phyloP scores from a whole-genome alignment of 805 yeast species.

The Diddensiella caesifluorescens region DNA sequence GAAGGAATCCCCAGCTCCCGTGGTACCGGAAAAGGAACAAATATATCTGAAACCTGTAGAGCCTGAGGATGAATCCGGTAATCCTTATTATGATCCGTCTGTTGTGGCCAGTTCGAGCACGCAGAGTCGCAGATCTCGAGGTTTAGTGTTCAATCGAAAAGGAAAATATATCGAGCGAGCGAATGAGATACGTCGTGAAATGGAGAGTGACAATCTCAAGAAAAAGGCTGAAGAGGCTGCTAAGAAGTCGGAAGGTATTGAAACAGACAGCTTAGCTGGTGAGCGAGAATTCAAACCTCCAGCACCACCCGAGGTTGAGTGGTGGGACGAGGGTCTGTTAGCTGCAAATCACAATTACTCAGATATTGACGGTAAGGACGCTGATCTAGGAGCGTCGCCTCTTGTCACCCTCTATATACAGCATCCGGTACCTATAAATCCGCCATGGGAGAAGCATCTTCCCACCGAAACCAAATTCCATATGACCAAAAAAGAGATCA shows the following conservation, averaged over 20 bases:
- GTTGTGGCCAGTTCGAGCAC: conserved; percentile 6
- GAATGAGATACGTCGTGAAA: conserved; percentile 41
- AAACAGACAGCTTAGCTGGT: conserved; percentile 46
- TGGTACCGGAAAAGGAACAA: conserved; percentile 2
- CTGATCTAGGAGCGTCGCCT: conserved; percentile 30
- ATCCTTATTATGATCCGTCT: conserved; percentile 36
- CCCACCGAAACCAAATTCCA: conserved; percentile 44
- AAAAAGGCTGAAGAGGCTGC: conserved; percentile 33
- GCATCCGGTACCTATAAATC: conserved; percentile 66
- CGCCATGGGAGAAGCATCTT: conserved; percentile 51
- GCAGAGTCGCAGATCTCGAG: conserved; percentile 28
- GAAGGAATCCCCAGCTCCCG: conserved; percentile 4
- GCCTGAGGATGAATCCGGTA: conserved; percentile 18
- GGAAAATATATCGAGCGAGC: conserved; percentile 63
- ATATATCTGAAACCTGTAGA: conserved; percentile 9
- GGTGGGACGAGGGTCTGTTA: conserved; percentile 77
- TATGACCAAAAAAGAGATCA: conserved; percentile 72
- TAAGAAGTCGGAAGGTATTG: conserved; percentile 33
- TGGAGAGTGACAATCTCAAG: conserved; percentile 33
- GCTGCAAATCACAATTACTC: conserved; percentile 35
- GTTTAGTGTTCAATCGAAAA: conserved; percentile 47
- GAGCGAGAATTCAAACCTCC: conserved; percentile 49
- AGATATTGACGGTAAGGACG: conserved; percentile 19
- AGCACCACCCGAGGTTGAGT: conserved; percentile 63
- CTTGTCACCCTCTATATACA: conserved; percentile 70